phyloP scores from a whole-genome alignment of 495 filamentous ascomycete species.

The Alectoria sarmentosa region DNA sequence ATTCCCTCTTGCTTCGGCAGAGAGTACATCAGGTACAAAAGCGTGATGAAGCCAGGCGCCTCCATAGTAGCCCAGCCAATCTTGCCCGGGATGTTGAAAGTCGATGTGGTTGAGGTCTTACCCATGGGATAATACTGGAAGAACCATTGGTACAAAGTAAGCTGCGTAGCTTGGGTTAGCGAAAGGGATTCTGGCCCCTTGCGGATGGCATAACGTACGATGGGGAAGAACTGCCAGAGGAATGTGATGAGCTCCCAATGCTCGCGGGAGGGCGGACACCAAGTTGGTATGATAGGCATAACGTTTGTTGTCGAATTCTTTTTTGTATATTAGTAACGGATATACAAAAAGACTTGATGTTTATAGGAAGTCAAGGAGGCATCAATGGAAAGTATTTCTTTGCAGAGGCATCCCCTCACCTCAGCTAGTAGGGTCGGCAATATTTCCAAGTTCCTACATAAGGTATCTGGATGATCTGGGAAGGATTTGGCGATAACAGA shows the following conservation, averaged over 20 bases:
- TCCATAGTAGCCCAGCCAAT: constrained; percentile 87
- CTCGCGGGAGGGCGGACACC: constrained; percentile 43
- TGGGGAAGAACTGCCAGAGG: constrained; percentile 41
- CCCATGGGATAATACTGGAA: constrained; percentile 63
- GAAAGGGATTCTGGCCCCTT: neutral
- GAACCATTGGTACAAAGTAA: constrained; percentile 56
- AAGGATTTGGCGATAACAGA: too few relatives aligned
- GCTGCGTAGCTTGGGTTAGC: constrained; percentile 32
- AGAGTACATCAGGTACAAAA: constrained; percentile 68
- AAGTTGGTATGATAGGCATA: constrained; percentile 36
- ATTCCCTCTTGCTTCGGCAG: constrained; percentile 50
- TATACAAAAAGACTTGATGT: neutral
- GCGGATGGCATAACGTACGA: constrained; percentile 29
- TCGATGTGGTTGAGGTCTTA: constrained; percentile 70
- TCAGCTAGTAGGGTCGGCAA: neutral
- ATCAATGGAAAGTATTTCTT: neutral
- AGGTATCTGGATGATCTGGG: too few relatives aligned
- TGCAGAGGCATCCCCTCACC: neutral
- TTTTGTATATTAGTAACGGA: neutral
- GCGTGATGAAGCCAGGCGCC: constrained; percentile 61
- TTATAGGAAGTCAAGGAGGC: neutral
- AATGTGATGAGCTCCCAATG: constrained; percentile 40
- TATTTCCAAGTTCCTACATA: too few relatives aligned
- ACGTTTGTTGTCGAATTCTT: neutral
- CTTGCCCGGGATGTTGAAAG: constrained; percentile 82